Evolutionary conservation across 2,329 filamentous ascomycete genomes (phyloP).

Genomic region (Ophiostoma tasmaniense): DNA sequence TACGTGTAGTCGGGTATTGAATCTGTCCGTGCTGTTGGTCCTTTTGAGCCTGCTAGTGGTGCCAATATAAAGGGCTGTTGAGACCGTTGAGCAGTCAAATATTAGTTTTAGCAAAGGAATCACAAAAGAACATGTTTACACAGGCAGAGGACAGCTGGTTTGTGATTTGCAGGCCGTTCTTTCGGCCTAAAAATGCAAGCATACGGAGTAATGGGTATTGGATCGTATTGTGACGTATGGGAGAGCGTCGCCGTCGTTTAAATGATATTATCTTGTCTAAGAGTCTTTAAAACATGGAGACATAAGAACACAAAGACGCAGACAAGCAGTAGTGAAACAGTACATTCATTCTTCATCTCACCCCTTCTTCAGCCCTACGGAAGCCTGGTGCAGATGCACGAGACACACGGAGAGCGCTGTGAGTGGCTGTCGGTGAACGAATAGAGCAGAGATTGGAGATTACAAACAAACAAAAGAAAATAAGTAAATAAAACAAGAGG

Average conservation of each 20-base stretch:
- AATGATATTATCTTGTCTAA: too few species aligned
- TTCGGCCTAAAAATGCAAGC: background rate
- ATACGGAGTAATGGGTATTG: background rate
- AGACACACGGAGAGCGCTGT: background rate
- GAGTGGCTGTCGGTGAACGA: constrained; percentile 5
- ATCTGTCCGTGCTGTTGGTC: background rate
- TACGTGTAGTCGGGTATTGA: background rate
- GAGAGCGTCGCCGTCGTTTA: background rate
- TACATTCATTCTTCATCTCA: background rate
- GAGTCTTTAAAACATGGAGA: background rate
- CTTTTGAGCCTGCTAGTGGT: background rate
- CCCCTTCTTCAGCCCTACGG: constrained; percentile 6
- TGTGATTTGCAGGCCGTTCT: background rate
- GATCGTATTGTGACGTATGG: background rate
- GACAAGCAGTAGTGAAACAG: background rate
- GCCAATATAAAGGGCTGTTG: background rate
- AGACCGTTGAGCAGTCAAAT: background rate
- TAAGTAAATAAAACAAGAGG: background rate
- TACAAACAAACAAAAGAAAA: background rate
- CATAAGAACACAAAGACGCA: background rate
- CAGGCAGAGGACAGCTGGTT: background rate
- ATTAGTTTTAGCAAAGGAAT: too few species aligned
- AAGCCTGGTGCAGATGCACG: background rate
- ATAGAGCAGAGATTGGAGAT: background rate
- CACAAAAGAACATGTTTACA: too few species aligned